Percentiles rank a stretch among this genome's conserved stretches.
Conservation (phyloP, 208 protist genomes). For the Trichomonas gallinae region DNA sequence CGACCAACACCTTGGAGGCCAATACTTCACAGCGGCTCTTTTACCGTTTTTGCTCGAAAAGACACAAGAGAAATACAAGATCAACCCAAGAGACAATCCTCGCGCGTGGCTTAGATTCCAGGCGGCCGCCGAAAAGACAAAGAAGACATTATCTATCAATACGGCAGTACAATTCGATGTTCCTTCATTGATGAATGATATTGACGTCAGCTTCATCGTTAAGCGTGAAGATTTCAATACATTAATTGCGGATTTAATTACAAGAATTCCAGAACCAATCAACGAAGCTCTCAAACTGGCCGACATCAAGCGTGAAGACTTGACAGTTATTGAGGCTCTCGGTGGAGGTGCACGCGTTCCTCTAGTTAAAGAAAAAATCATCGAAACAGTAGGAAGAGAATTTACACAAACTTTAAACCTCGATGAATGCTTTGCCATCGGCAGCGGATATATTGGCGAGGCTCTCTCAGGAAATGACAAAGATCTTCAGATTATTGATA, state of each 20-base stretch:
- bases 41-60: conserved; percentile 24
- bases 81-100: conserved; percentile 21
- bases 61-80: conserved; percentile 17
- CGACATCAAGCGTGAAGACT: background rate
- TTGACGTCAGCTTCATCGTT: background rate
- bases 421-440: background rate
- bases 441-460: background rate
- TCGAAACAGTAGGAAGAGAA: background rate
- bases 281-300: background rate
- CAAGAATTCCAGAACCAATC: background rate
- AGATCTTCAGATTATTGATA: background rate
- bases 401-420: background rate
- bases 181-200: conserved; percentile 30
- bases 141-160: conserved; percentile 32
- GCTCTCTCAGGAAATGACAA: too few relatives aligned
- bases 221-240: background rate
- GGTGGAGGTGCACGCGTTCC: background rate
- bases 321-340: background rate
- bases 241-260: background rate
- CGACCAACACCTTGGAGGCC: conserved; percentile 26
- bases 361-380: background rate
- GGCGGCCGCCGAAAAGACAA: conserved; percentile 12
- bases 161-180: conserved; percentile 30
- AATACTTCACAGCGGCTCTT: conserved; percentile 15
- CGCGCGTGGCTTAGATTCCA: conserved; percentile 23